Base-by-base conservation (phyloP, 495 filamentous ascomycete genomes). In the Penicillium alfredii region DNA sequence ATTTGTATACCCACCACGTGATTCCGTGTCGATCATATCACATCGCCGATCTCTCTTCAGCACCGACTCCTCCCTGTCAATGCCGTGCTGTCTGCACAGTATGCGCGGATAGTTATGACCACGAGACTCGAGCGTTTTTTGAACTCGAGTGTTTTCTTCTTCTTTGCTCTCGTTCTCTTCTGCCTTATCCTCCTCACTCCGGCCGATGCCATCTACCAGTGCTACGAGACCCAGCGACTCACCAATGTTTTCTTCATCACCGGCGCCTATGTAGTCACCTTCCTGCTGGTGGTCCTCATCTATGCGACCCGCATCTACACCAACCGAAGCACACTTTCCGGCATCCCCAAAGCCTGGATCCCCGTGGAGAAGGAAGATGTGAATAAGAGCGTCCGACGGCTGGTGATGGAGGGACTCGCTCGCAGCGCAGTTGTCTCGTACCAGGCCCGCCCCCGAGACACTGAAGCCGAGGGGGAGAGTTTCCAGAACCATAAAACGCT, bases 241-340 rank as follows among this genome's bases (percentile, higher is more conserved):
- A 82, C 80, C 62, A 87, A 93, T 60, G 76, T 94, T 47, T 86
- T 95, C 64, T 76, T 92, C 56, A 76, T 95, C 56, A 80, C 76
- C 11, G 81, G 86, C 29, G 74, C 73, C 47, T 90, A 93, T 53
- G 53, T 93, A 30, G 64, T 89, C 15, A 88, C 88, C 27, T 73
- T 83, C 23, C 27, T 85, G 14, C 51, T 90, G 33, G 72, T 84
- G 16, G 55, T 77, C 23, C 76, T 94, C 26, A 77, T 97, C 44
- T 97, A 96, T 45, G 74, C 81, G 20, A 77, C 78, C 16, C 72
- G 93, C n/a, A 74, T 97, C n/a, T 96, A 88, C 59, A 84, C 88
- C 16, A 89, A 83, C 50, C 77, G 86, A 23, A 82, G 69, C 21
- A 80, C 82, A 8, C 72, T 98, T 14, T 69, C 78, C 1, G 80